Conservation (phyloP, 2,329 filamentous ascomycete species). For the Grosmannia clavigera region DNA sequence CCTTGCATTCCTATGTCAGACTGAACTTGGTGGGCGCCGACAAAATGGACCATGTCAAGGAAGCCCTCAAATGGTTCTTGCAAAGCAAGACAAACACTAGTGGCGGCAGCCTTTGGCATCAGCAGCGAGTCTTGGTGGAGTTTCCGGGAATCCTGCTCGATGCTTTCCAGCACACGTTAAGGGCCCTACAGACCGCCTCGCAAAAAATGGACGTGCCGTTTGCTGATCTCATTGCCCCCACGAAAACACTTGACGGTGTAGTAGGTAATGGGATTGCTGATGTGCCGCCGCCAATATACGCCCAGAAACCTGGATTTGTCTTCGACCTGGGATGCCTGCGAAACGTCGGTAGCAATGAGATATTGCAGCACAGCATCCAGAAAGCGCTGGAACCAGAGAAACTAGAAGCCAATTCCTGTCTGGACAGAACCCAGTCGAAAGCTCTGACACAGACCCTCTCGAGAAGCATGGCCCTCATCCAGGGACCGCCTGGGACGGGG, state of each 20-base stretch:
- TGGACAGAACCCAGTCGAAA: constrained; percentile 39
- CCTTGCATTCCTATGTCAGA: not conserved
- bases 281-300: constrained; percentile 38
- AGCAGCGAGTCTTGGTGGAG: constrained; percentile 34
- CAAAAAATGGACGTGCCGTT: constrained; percentile 33
- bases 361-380: constrained; percentile 6
- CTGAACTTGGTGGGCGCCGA: constrained; percentile 16
- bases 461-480: constrained; percentile 45
- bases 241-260: too few relatives aligned
- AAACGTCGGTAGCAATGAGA: not conserved
- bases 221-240: constrained; percentile 28
- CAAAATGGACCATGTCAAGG: constrained; percentile 13
- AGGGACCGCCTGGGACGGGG: constrained; percentile 60
- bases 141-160: constrained; percentile 48
- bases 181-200: constrained; percentile 42
- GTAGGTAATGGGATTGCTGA: not conserved
- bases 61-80: constrained; percentile 16
- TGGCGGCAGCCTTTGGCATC: constrained; percentile 3
- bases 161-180: constrained; percentile 44
- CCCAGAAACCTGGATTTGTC: constrained; percentile 31
- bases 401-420: constrained; percentile 24
- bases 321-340: constrained; percentile 30
- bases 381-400: constrained; percentile 4
- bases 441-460: constrained; percentile 42
- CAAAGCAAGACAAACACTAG: too few relatives aligned